Conservation (phyloP, 192 early-diverging fungal species). For the Powellomyces hirtus region DNA sequence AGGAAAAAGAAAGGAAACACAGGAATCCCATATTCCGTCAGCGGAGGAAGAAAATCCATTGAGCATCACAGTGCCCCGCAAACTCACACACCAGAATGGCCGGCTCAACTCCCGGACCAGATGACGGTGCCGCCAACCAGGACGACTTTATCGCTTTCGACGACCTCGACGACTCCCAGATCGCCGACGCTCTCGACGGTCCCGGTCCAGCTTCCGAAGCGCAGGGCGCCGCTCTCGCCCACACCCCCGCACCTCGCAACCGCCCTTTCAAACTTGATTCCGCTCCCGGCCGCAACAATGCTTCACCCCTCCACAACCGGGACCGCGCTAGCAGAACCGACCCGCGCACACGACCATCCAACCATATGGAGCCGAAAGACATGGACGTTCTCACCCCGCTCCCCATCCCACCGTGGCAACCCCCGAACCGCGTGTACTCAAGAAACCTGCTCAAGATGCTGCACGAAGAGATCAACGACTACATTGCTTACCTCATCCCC, state of each 20-base stretch:
- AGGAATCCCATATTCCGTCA: too few species aligned
- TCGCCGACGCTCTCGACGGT: constrained; percentile 19
- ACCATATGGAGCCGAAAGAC: background rate
- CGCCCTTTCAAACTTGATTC: background rate
- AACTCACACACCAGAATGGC: background rate
- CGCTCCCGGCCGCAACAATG: background rate
- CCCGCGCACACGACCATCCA: background rate
- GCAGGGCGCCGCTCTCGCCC: background rate
- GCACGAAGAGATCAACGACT: constrained; percentile 70
- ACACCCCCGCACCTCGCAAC: background rate
- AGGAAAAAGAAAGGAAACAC: background rate
- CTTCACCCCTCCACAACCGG: background rate
- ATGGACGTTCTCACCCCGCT: constrained; percentile 35
- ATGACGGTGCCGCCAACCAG: constrained; percentile 14
- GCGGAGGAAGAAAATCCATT: too few species aligned
- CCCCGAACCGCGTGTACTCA: constrained; percentile 25
- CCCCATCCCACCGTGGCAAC: constrained; percentile 42
- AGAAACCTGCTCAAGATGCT: constrained; percentile 33
- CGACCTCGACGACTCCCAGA: constrained; percentile 24
- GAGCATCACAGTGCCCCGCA: background rate
- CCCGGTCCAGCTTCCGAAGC: constrained; percentile 19
- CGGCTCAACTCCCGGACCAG: background rate
- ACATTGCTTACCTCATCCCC: constrained; percentile 79
- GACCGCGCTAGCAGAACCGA: background rate
- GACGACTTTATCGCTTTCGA: constrained; percentile 37